These are phyloP conservation scores for Ceratobasidium sp. DNA, from an alignment of 1,284 basidiomycete species.

Conservation along the genomic window DNA sequence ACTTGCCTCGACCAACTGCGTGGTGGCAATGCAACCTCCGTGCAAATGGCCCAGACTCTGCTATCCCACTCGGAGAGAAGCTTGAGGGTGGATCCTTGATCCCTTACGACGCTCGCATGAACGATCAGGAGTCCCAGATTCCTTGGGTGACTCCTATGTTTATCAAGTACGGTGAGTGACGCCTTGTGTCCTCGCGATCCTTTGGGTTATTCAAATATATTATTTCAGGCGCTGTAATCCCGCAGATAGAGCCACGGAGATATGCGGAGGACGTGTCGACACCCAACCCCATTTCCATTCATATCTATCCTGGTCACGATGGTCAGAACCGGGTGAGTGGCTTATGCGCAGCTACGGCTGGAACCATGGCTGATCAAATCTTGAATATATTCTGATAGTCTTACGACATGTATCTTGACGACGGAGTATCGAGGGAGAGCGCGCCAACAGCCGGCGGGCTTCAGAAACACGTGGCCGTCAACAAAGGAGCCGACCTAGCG, in stretches of 20 bases:
- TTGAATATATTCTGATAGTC: neutral
- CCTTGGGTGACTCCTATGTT: conserved; percentile 44
- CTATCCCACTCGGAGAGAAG: neutral
- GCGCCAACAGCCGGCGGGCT: conserved; percentile 27
- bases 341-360: neutral
- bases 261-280: conserved; percentile 29
- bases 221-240: conserved; percentile 31
- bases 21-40: conserved; percentile 44
- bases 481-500: neutral
- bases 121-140: conserved; percentile 20
- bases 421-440: conserved; percentile 42
- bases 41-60: conserved; percentile 36
- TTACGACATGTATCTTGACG: conserved; percentile 44
- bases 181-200: no score
- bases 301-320: conserved; percentile 39
- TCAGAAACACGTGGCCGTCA: neutral
- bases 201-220: no score
- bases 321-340: conserved; percentile 15
- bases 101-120: conserved; percentile 33
- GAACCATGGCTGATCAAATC: neutral
- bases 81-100: conserved; percentile 41
- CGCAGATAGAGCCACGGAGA: conserved; percentile 41
- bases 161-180: conserved; percentile 31
- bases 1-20: conserved; percentile 35
- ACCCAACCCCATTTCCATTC: conserved; percentile 39